Evolutionary conservation across 2,329 filamentous ascomycete species (phyloP).

Genomic region (Colletotrichum cuscutae): DNA sequence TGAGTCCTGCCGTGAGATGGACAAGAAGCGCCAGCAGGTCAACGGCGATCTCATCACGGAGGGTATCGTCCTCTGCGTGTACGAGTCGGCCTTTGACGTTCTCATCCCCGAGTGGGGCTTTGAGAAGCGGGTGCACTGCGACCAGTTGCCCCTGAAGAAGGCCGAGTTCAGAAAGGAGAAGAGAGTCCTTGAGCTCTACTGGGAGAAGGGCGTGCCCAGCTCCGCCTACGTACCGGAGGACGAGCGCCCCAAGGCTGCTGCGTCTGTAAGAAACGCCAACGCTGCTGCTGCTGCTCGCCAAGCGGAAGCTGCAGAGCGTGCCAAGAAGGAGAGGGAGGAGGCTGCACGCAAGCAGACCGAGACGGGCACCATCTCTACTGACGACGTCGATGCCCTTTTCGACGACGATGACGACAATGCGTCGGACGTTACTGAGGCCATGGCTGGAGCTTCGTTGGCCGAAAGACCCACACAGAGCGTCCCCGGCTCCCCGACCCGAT

Average conservation of each 20-base stretch:
- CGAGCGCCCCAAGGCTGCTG: constrained; percentile 87
- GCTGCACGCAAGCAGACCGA: constrained; percentile 93
- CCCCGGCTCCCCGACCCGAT: constrained; percentile 87
- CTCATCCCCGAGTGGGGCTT: constrained; percentile 98
- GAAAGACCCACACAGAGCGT: constrained; percentile 96
- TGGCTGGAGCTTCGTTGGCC: constrained; percentile 87
- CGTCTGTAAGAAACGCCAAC: constrained; percentile 78
- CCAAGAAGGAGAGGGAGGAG: constrained; percentile 88
- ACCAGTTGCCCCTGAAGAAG: constrained; percentile 97
- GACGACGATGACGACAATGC: constrained; percentile 91
- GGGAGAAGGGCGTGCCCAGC: constrained; percentile 98
- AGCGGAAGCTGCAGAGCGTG: constrained; percentile 83
- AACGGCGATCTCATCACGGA: constrained; percentile 95
- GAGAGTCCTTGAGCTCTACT: constrained; percentile 94
- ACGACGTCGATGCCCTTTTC: constrained; percentile 95
- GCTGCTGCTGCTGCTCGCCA: constrained; percentile 81
- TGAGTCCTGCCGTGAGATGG: constrained; percentile 95
- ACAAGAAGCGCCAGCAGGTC: constrained; percentile 85
- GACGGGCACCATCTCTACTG: constrained; percentile 91
- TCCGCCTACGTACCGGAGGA: constrained; percentile 97
- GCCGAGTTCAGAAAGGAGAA: constrained; percentile 99
- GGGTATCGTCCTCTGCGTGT: constrained; percentile 95
- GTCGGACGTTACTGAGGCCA: constrained; percentile 89
- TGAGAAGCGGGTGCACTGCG: constrained; percentile 98
- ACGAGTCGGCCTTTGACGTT: constrained; percentile 98